phyloP scores from a whole-genome alignment of 2,329 filamentous ascomycete genomes.

The Alternaria gaisen region DNA sequence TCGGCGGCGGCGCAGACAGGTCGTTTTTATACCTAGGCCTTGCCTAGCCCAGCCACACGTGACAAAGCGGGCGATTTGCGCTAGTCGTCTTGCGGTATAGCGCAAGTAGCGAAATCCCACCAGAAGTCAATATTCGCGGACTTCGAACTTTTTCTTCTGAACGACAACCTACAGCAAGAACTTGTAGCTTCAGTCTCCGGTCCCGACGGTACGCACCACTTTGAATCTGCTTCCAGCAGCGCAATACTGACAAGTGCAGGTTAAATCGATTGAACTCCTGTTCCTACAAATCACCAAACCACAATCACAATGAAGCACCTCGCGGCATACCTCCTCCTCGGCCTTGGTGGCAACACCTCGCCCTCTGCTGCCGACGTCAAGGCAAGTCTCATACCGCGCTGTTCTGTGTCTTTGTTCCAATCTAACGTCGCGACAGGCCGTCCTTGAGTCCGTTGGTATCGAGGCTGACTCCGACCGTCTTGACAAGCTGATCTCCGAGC shows the following conservation, averaged over 20 bases:
- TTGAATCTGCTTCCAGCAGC: not conserved
- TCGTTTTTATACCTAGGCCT: constrained; percentile 32
- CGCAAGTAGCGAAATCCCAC: constrained; percentile 20
- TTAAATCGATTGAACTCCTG: constrained; percentile 96
- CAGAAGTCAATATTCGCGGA: constrained; percentile 28
- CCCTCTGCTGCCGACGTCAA: constrained; percentile 84
- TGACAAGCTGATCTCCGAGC: constrained; percentile 85
- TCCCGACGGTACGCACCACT: constrained; percentile 69
- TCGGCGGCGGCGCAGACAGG: constrained; percentile 33
- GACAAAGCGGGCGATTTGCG: constrained; percentile 14
- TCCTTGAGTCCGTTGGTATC: constrained; percentile 93
- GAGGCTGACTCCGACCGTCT: constrained; percentile 90
- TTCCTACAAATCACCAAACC: constrained; percentile 59
- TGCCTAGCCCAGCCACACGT: constrained; percentile 27
- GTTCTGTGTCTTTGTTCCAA: constrained; percentile 6
- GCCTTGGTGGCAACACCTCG: constrained; percentile 88
- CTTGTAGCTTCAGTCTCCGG: constrained; percentile 99
- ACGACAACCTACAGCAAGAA: constrained; percentile 63
- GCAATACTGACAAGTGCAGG: constrained; percentile 40
- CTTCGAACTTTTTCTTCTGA: constrained; percentile 42
- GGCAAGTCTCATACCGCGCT: constrained; percentile 19
- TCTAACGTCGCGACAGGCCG: constrained; percentile 64
- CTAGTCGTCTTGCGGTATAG: constrained; percentile 11
- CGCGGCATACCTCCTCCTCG: constrained; percentile 97
- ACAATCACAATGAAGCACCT: constrained; percentile 96